phyloP scores from a whole-genome alignment of 345 rosid genomes.

The Turnera subulata region DNA sequence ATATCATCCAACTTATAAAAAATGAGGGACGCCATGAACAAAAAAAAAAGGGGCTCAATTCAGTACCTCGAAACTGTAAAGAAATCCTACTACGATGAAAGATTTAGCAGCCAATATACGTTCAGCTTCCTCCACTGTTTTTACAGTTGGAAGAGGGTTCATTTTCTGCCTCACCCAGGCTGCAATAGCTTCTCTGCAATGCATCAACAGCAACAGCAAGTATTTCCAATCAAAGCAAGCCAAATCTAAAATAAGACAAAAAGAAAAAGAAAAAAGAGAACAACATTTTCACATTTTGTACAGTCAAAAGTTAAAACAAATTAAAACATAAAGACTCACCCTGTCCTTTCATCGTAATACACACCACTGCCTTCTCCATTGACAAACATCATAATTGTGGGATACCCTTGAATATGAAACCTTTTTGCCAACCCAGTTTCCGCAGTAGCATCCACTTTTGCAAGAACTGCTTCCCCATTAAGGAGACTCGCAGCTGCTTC shows the following conservation, averaged over 20 bases:
- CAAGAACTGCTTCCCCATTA: constrained; percentile 44
- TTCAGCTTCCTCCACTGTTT: not conserved
- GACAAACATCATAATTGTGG: constrained; percentile 19
- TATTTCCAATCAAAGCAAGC: not conserved
- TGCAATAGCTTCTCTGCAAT: constrained; percentile 4
- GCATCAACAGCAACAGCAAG: not conserved
- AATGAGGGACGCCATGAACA: not conserved
- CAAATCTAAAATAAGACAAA: not conserved
- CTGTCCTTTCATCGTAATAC: constrained; percentile 12
- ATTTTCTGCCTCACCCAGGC: constrained; percentile 9
- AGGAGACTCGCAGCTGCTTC: no score
- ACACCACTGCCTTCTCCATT: constrained; percentile 13
- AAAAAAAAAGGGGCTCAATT: no score
- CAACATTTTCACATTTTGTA: no score
- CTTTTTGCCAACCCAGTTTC: constrained; percentile 10
- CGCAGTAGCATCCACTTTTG: constrained; percentile 37
- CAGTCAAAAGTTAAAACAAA: no score
- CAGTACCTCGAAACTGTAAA: constrained; percentile 12
- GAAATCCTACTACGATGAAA: constrained; percentile 9
- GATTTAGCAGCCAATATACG: not conserved
- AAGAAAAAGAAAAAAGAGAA: no score
- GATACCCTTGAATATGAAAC: constrained; percentile 13
- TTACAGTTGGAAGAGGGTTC: constrained; percentile 6
- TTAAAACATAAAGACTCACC: constrained; percentile 17
- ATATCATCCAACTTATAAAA: not conserved